These are phyloP conservation scores for Cornus florida DNA, from an alignment of 148 eudicot genomes.

Conservation along the genomic window DNA sequence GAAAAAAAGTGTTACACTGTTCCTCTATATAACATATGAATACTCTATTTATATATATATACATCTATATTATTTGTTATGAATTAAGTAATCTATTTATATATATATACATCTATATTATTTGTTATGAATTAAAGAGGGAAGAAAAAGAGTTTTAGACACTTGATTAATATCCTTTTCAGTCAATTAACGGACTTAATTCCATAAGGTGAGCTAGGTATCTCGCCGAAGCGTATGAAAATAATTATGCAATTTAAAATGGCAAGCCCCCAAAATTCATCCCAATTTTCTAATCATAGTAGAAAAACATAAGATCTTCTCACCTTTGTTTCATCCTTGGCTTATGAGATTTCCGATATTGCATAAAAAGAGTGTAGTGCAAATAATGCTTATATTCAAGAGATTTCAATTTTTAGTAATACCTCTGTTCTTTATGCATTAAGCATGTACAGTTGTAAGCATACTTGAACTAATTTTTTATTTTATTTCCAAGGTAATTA, in stretches of 20 bases:
- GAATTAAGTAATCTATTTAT: too few species aligned
- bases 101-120: too few species aligned
- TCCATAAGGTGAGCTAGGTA: not conserved
- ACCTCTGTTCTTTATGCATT: not conserved
- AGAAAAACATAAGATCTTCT: not conserved
- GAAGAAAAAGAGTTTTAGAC: too few species aligned
- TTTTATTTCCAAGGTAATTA: too few species aligned
- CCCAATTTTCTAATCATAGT: not conserved
- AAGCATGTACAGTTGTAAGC: not conserved
- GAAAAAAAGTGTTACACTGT: too few species aligned
- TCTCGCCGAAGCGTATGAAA: too few species aligned
- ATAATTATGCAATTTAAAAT: not conserved
- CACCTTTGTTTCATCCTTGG: not conserved
- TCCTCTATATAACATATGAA: too few species aligned
- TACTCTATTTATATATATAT: too few species aligned
- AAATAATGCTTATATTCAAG: not conserved
- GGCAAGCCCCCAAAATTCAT: not conserved
- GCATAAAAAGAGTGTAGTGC: not conserved
- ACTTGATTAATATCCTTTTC: not conserved
- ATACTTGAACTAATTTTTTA: not conserved
- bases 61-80: too few species aligned
- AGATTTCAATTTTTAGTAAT: not conserved
- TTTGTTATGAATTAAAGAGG: too few species aligned
- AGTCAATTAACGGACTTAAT: not conserved
- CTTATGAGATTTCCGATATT: not conserved